Evolutionary conservation across 1,284 basidiomycete genomes (phyloP), one percentile per base, ranked within the genome.

Genomic region (Sanghuangporus sanghuang): DNA sequence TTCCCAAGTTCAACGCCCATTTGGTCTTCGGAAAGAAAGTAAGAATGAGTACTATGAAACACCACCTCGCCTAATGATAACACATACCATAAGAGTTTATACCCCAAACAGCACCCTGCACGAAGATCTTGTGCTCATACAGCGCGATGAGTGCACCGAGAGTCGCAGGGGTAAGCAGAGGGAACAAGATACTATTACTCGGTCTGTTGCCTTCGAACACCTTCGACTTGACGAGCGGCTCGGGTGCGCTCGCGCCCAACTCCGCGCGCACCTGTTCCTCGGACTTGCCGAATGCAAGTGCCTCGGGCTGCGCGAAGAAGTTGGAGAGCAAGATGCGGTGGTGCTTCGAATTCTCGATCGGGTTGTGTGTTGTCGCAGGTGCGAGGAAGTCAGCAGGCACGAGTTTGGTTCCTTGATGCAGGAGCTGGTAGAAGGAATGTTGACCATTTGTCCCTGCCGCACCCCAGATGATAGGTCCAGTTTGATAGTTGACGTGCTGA

Each of bases 401-500:
- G 68, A 98, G 78, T 79, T 95, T 96, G 59, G 92, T 95, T 59
- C 93, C 93, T 77, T 98, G 95, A 80, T 97, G 95, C 59, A 98
- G 87, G 68, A 98, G 90, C 79, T 98, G 96, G 81, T 98, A 98
- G 86, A 98, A 98, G 23, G 96, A 97, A 80, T 99, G 96, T 78
- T 98, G 96, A 66, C 96, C 96, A 77, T 98, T 98, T 60, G 97
- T 98, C 59, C 96, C 97, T 0, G 93, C 89, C 32, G 96, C 96
- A 69, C 96, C 97, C 96, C 97, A 98, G 75, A 98, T 93, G 79
- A 99, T 98, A 4, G 96, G 96, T 86, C 96, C 97, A 59, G 96
- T 99, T 80, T 99, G 89, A 79, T 98, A 99, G 78, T 93, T 78
- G 21, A 99, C 96, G 59, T 92, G 89, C 67, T 93, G 82, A 21